Base-by-base conservation (phyloP, 495 filamentous ascomycete genomes). In the Evernia prunastri region DNA sequence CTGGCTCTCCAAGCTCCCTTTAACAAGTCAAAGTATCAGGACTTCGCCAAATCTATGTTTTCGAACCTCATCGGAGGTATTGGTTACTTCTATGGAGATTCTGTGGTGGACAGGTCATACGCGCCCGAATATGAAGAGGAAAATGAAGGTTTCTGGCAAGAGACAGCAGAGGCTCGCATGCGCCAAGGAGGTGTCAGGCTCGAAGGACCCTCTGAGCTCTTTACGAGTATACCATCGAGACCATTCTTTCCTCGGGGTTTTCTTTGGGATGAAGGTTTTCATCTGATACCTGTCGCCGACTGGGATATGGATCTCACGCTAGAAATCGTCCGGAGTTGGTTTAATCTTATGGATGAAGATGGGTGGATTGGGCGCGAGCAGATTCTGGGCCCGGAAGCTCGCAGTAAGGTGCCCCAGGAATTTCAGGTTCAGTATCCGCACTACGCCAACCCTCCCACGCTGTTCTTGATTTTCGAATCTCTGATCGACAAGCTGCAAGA, bases 341-440 rank as follows among this genome's bases (percentile, higher is more conserved):
- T 96, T 75, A 90, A 86, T 63, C 81, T 96, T 8, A 95, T 97
- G 82, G 94, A 98, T 69, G 91, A 94, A 47, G 92, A 97, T 71
- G 94, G 94, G 56, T 98, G 94, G 94, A 97, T 98, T 76, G 90
- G 85, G 8, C 89, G 94, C 47, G 94, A 98, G 75, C 95, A 97
- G 75, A 98, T 98, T 60, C 83, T 98, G 12, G 94, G 94, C 56
- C 74, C 81, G n/a, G 94, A 98, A 75, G 94, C 94, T 43, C 86
- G 94, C 56, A 96, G 89, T 78, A 98, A 97, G 75, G 94, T 98
- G 17, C 94, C 94, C 1, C 71, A 76, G n/a, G 92, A 98, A 74
- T 98, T 98, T 73, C 95, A 96, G 65, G 82, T 89, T 37, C 94
- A 98, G 69, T 97, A 97, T 73, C 94, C 94, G 35, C 94, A 97